These are phyloP conservation scores for Syzygium aromaticum DNA, from an alignment of 345 rosid genomes.

Conservation along the genomic window DNA sequence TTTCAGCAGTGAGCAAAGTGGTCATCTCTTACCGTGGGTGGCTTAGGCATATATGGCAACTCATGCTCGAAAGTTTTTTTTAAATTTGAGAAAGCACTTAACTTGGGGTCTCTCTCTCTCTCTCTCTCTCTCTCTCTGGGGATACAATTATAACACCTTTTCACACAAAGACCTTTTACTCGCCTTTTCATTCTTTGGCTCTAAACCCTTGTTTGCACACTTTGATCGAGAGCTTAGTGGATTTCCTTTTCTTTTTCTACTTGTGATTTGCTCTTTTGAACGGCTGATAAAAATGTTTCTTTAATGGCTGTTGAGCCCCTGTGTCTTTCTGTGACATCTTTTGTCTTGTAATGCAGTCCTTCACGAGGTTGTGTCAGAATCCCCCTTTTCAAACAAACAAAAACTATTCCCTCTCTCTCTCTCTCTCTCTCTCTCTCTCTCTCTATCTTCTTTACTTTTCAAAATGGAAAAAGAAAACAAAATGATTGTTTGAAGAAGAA, in stretches of 20 bases:
- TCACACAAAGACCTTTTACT: neutral
- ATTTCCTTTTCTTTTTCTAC: neutral
- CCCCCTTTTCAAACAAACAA: conserved; percentile 13
- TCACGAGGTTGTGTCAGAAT: conserved; percentile 93
- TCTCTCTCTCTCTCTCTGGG: neutral
- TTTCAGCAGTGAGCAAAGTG: neutral
- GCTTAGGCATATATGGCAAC: neutral
- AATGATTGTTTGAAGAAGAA: conserved; percentile 4
- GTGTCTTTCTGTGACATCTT: conserved; percentile 50
- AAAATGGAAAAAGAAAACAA: neutral
- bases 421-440: conserved; percentile 2
- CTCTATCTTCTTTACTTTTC: neutral
- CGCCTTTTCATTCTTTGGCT: neutral
- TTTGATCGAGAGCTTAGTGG: neutral
- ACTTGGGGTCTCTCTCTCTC: neutral
- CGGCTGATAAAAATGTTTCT: neutral
- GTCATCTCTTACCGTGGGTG: neutral
- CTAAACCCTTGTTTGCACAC: neutral
- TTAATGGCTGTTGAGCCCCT: conserved; percentile 1
- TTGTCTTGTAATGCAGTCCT: conserved; percentile 71
- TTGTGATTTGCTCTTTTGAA: neutral
- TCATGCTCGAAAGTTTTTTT: neutral
- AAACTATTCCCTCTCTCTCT: neutral
- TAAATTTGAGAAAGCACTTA: neutral
- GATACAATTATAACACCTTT: neutral